These are phyloP conservation scores for Stachybotrys chartarum DNA, from an alignment of 2,329 filamentous ascomycete species.

Conservation along the genomic window DNA sequence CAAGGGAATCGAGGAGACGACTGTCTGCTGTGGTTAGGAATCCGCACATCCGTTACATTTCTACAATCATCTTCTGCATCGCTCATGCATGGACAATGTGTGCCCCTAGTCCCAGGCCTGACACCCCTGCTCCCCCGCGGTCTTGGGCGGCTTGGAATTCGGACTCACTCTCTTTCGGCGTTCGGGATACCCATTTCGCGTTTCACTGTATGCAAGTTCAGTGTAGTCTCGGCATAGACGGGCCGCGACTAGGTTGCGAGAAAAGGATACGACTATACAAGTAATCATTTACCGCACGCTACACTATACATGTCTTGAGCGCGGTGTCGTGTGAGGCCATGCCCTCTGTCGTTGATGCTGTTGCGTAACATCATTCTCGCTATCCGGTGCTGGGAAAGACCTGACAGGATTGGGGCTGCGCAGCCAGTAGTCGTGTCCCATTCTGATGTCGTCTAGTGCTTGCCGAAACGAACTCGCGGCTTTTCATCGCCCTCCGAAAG, in stretches of 20 bases:
- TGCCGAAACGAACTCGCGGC: too few relatives aligned
- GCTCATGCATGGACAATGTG: neutral
- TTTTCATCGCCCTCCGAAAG: too few relatives aligned
- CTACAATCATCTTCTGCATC: neutral
- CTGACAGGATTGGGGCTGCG: too few relatives aligned
- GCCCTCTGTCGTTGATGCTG: too few relatives aligned
- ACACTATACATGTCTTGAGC: neutral
- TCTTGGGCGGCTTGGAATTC: neutral
- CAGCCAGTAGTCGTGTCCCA: too few relatives aligned
- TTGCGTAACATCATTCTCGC: too few relatives aligned
- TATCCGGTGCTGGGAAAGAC: too few relatives aligned
- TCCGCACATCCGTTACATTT: too few relatives aligned
- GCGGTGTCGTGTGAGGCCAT: too few relatives aligned
- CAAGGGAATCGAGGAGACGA: slow-evolving; percentile 35
- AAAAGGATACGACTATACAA: neutral
- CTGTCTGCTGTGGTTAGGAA: slow-evolving; percentile 35
- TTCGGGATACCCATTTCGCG: neutral
- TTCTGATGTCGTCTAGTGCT: too few relatives aligned
- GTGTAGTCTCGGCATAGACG: neutral
- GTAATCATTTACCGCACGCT: neutral
- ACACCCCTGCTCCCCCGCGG: neutral
- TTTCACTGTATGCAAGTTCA: neutral
- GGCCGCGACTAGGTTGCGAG: neutral
- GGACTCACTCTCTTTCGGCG: neutral
- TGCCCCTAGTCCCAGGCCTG: neutral